Percentiles rank a stretch among this genome's conserved stretches.
These are phyloP conservation scores for Epichloe festucae DNA, from an alignment of 2,329 filamentous ascomycete genomes.

Conservation along the genomic window DNA sequence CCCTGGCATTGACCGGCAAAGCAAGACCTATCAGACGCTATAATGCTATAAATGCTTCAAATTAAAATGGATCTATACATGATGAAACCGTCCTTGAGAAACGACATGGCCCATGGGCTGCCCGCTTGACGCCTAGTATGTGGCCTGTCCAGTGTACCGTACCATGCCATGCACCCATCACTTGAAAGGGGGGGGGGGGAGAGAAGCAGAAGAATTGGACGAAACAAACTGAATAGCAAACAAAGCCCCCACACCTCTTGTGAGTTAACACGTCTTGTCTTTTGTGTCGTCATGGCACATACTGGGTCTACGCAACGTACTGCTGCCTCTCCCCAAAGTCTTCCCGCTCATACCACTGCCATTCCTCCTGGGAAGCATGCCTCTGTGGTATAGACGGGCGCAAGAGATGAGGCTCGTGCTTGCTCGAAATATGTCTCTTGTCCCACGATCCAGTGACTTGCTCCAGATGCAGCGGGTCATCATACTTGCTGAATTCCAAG, in stretches of 20 bases:
- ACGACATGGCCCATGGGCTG: neutral
- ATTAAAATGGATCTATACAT: neutral
- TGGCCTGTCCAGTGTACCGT: neutral
- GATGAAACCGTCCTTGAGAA: neutral
- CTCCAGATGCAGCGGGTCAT: neutral
- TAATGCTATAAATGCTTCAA: neutral
- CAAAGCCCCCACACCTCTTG: neutral
- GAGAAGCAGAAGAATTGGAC: no score
- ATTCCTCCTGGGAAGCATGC: constrained; percentile 12
- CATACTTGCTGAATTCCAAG: constrained; percentile 2
- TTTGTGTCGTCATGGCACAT: constrained; percentile 14
- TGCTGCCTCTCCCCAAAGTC: constrained; percentile 17
- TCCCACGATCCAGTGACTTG: neutral
- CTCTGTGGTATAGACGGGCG: neutral
- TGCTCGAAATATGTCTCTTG: neutral
- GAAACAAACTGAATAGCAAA: neutral
- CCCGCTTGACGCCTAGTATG: neutral
- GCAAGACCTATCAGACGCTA: neutral
- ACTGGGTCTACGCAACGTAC: constrained; percentile 15
- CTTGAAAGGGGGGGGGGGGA: no score
- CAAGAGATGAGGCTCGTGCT: neutral
- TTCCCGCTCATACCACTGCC: constrained; percentile 24
- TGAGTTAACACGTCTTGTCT: neutral
- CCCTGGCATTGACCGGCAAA: neutral
- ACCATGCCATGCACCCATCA: neutral